These are phyloP conservation scores for Intubia oerlemansii DNA, from an alignment of 2,329 filamentous ascomycete species.

Conservation along the genomic window DNA sequence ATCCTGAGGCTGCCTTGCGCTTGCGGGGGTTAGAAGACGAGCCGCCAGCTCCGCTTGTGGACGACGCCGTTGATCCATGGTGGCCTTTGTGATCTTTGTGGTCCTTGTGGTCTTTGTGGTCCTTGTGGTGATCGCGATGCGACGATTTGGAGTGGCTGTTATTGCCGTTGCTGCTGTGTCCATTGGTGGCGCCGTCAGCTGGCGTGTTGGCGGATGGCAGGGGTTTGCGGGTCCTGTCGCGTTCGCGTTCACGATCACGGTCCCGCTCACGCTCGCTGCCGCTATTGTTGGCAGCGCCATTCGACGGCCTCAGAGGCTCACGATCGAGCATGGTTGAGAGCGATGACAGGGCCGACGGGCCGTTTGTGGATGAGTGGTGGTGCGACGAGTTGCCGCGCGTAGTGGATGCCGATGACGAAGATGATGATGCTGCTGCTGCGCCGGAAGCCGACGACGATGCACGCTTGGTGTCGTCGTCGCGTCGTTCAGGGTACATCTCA, in stretches of 20 bases:
- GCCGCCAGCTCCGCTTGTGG: too few species aligned
- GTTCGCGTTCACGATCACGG: constrained; percentile 2
- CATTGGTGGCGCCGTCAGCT: too few species aligned
- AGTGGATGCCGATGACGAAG: constrained; percentile 6
- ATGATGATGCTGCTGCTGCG: constrained; percentile 7
- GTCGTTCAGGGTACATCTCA: constrained; percentile 39
- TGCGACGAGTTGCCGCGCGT: too few species aligned
- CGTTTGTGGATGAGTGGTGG: too few species aligned
- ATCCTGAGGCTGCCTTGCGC: constrained; percentile 64
- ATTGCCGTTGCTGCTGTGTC: background rate
- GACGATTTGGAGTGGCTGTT: constrained; percentile 22
- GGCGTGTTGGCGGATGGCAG: constrained; percentile 6
- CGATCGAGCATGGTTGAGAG: constrained; percentile 3
- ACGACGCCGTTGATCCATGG: too few species aligned
- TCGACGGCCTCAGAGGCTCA: constrained; percentile 5
- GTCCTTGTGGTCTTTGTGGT: too few species aligned
- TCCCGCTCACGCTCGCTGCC: too few species aligned
- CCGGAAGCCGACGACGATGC: too few species aligned
- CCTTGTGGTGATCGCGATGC: too few species aligned
- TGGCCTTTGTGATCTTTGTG: too few species aligned
- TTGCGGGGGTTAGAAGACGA: constrained; percentile 41
- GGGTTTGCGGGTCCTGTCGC: constrained; percentile 6
- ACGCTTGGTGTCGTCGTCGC: constrained; percentile 37
- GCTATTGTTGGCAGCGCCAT: constrained; percentile 1
- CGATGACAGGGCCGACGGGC: too few species aligned